These are phyloP conservation scores for Floccularia luteovirens DNA, from an alignment of 768 basidiomycete genomes.

Conservation along the genomic window DNA sequence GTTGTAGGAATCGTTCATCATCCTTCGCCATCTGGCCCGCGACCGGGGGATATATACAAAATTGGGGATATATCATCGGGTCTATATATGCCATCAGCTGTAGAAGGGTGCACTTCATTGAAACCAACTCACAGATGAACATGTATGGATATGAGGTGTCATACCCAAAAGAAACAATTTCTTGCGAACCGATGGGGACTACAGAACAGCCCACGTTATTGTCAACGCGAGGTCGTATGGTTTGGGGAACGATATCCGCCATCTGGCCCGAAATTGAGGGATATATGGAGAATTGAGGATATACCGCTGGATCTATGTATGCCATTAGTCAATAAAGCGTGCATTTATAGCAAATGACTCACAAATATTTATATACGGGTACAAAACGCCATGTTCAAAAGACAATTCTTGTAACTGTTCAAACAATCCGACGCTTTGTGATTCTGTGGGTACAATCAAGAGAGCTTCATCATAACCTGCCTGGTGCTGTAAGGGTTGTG, in stretches of 20 bases:
- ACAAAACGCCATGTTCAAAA: no score
- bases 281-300: slow-evolving; percentile 26
- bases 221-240: background rate
- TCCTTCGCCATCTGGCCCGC: no score
- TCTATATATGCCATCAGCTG: no score
- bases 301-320: slow-evolving; percentile 20
- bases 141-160: no score
- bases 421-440: no score
- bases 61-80: background rate
- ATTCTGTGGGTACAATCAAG: no score
- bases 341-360: slow-evolving; percentile 3
- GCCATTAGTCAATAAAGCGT: background rate
- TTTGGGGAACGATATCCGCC: background rate
- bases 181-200: no score
- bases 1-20: no score
- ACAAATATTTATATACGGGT: slow-evolving; percentile 20
- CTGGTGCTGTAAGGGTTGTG: background rate
- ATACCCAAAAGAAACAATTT: no score
- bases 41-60: background rate
- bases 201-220: background rate
- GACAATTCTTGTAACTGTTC: no score
- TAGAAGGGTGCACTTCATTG: no score
- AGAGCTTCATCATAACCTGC: background rate
- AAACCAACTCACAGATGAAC: no score
- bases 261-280: slow-evolving; percentile 10